A percentile compares a stretch with the other conserved stretches of the same genome.
Evolutionary conservation across 768 basidiomycete genomes (phyloP).

Genomic region (Cystoderma amianthinum): DNA sequence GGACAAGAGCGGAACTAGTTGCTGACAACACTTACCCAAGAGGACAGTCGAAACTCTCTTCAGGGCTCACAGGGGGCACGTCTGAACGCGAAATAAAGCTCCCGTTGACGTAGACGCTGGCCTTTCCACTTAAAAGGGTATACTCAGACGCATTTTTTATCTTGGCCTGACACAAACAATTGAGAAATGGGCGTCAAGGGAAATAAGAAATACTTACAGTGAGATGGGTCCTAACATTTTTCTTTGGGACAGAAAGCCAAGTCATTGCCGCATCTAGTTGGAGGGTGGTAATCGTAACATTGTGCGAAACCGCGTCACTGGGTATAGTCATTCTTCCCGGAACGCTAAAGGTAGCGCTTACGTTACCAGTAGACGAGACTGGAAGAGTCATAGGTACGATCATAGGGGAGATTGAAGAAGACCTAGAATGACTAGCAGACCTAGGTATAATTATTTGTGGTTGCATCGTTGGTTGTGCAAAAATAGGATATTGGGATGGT

Average conservation of each 20-base stretch:
- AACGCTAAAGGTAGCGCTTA: constrained; percentile 32
- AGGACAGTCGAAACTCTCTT: constrained; percentile 22
- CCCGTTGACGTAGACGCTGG: constrained; percentile 20
- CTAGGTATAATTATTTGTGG: too few relatives aligned
- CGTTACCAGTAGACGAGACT: constrained; percentile 28
- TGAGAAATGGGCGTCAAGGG: too few relatives aligned
- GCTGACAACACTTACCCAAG: constrained; percentile 14
- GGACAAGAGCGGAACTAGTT: neutral
- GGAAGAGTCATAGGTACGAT: constrained; percentile 12
- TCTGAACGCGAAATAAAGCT: constrained; percentile 18
- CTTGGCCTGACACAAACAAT: too few relatives aligned
- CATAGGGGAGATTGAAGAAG: too few relatives aligned
- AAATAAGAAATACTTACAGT: constrained; percentile 22
- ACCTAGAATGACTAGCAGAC: too few relatives aligned
- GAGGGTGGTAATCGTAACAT: constrained; percentile 31
- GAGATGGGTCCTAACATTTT: constrained; percentile 28
- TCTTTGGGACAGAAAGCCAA: too few relatives aligned
- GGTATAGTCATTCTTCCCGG: constrained; percentile 36
- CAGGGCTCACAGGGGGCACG: constrained; percentile 17
- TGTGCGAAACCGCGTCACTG: constrained; percentile 30
- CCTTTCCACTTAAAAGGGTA: too few relatives aligned
- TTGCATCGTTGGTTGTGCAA: too few relatives aligned
- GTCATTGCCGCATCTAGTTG: too few relatives aligned
- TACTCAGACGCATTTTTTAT: too few relatives aligned
- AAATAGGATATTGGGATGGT: too few relatives aligned